phyloP scores from a whole-genome alignment of 139 green algal species.

The Coelastrella sp. region DNA sequence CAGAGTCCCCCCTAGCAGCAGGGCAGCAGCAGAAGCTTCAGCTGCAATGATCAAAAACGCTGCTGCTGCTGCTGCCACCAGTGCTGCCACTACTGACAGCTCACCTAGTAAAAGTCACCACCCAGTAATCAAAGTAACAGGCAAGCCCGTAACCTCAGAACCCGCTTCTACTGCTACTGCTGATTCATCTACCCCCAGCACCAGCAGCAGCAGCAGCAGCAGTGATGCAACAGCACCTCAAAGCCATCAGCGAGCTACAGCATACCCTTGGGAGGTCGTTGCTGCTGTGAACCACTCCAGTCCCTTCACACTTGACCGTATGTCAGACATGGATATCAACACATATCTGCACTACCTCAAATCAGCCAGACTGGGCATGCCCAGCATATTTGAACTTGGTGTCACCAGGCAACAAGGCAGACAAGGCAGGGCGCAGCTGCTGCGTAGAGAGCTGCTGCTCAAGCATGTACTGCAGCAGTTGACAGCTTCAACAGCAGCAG shows the following conservation, averaged over 20 bases:
- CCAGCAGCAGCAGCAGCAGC: constrained; percentile 43
- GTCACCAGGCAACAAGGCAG: background rate
- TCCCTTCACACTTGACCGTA: background rate
- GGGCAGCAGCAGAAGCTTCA: constrained; percentile 18
- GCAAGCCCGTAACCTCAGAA: background rate
- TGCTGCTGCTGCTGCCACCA: background rate
- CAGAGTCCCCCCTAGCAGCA: constrained; percentile 33
- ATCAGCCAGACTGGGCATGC: constrained; percentile 12
- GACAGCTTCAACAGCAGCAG: background rate
- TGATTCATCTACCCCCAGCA: background rate
- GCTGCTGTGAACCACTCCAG: background rate
- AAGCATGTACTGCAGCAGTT: background rate
- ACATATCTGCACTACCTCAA: background rate
- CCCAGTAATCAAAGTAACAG: background rate
- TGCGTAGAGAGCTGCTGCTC: constrained; percentile 18
- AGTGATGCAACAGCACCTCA: background rate
- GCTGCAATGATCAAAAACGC: background rate
- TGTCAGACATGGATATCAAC: background rate
- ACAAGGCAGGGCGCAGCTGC: background rate
- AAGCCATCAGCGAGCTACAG: background rate
- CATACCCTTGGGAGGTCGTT: constrained; percentile 12
- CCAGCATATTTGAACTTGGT: constrained; percentile 18
- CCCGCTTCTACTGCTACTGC: background rate
- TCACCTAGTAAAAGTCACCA: background rate
- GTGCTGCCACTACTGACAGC: background rate